Conservation (phyloP, 164 flowering plant species). For the Euptelea pleiosperma region DNA sequence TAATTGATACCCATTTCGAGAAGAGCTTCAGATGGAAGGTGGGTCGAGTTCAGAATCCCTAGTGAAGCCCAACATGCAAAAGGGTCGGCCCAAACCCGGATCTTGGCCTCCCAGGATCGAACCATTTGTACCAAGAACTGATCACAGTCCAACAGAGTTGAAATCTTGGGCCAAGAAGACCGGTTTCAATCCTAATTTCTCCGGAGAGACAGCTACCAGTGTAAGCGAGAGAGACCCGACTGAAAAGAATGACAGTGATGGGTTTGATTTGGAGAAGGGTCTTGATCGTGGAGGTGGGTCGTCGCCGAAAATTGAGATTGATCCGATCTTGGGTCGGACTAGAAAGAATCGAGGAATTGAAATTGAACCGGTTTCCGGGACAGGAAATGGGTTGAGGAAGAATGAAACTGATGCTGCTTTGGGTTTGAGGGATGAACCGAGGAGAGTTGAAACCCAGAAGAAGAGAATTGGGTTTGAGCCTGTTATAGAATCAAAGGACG, state of each 20-base stretch:
- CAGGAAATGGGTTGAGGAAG: conserved; percentile 17
- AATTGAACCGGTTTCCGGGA: conserved; percentile 43
- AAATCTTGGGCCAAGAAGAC: conserved; percentile 92
- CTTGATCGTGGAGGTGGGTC: conserved; percentile 31
- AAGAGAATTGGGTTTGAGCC: conserved; percentile 34
- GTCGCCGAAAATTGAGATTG: conserved; percentile 74
- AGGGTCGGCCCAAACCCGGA: conserved; percentile 31
- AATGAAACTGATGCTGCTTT: conserved; percentile 24
- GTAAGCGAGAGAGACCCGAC: conserved; percentile 24
- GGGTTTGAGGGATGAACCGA: conserved; percentile 26
- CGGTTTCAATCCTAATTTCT: conserved; percentile 70
- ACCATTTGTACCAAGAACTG: conserved; percentile 63
- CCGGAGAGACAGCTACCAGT: conserved; percentile 48
- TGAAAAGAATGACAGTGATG: conserved; percentile 22
- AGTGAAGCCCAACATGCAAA: conserved; percentile 23
- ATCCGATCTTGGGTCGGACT: conserved; percentile 62
- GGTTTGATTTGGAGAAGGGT: conserved; percentile 57
- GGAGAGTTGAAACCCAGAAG: conserved; percentile 33
- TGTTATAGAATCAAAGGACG: conserved; percentile 24
- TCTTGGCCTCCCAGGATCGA: conserved; percentile 46
- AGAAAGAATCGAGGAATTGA: conserved; percentile 36
- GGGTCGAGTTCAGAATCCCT: conserved; percentile 54
- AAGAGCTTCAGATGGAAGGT: conserved; percentile 47
- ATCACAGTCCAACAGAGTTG: conserved; percentile 70
- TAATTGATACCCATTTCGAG: conserved; percentile 17